Base-by-base conservation (phyloP, 73 alveolate genomes). In the Diophrys appendiculata region DNA sequence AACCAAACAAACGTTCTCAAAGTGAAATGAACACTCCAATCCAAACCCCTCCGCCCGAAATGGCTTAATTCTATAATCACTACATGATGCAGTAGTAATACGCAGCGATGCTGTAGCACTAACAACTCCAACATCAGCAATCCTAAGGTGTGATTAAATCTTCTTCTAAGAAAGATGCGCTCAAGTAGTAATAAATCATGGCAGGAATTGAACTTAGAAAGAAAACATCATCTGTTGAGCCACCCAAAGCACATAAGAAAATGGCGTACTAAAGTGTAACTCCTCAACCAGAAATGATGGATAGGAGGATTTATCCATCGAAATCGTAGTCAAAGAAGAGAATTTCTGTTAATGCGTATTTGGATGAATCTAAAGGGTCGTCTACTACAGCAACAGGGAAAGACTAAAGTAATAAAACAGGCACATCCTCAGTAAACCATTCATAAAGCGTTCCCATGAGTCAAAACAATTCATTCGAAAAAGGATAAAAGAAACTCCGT, bases 11-110 rank as follows among this genome's bases (percentile, higher is more conserved):
- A 18, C 60, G 60, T 18, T 11, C n/a, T 43, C n/a, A 11, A 11
- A 11, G n/a, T 18, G 60, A 43, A 43, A 43, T 43, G 60, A 43
- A 43, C 18, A 43, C 60, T 43, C 60, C 60, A 5, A 43, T 43
- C 60, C 60, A 43, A 43, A 43, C 60, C 60, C 60, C 60, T 43
- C 60, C 60, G 5, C 60, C 60, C 18, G 60, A 43, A 43, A 43
- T 43, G 60, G 18, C 60, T 43, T 43, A 43, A 43, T 43, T 43
- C 60, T 43, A 43, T 18, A 43, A 43, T 43, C 60, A 43, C 18
- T 43, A 43, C 60, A 43, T 43, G 60, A 43, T 43, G 60, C 18
- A 43, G 18, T 18, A 43, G 18, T 18, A 43, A 43, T 43, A 43
- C 18, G 60, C 60, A 43, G 60, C 60, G n/a, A 43, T 43, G 60